Evolutionary conservation across 1,139 yeast species (phyloP).

Genomic region (Geotrichum cucujoidarum): DNA sequence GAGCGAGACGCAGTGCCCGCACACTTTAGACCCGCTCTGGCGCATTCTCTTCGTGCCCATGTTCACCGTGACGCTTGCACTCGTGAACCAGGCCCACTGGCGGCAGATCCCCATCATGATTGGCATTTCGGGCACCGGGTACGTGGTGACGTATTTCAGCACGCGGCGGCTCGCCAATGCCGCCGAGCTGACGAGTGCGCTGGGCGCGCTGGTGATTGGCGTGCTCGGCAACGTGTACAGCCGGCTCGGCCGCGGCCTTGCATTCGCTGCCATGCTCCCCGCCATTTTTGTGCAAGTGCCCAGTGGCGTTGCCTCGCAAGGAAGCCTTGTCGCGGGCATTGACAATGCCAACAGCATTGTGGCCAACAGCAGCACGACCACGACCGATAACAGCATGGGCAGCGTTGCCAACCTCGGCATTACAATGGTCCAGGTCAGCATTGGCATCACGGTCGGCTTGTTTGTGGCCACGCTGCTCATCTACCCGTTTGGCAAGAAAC

Average conservation of each 20-base stretch:
- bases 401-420: conserved; percentile 50
- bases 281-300: conserved; percentile 95
- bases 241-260: conserved; percentile 81
- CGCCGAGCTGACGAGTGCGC: conserved; percentile 78
- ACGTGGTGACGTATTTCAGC: conserved; percentile 75
- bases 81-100: conserved; percentile 79
- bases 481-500: conserved; percentile 76
- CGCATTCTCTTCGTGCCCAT: conserved; percentile 76
- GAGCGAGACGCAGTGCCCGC: conserved; percentile 57
- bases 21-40: conserved; percentile 54
- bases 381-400: background rate
- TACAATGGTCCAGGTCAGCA: conserved; percentile 86
- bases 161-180: conserved; percentile 67
- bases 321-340: conserved; percentile 75
- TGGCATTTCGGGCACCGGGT: conserved; percentile 68
- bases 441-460: conserved; percentile 90
- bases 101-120: conserved; percentile 80
- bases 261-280: conserved; percentile 93
- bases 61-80: conserved; percentile 63
- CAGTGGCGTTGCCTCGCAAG: conserved; percentile 86
- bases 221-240: conserved; percentile 84
- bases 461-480: conserved; percentile 86
- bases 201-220: conserved; percentile 89
- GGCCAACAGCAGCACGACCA: conserved; percentile 32
- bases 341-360: conserved; percentile 69